These are phyloP conservation scores for Neltuma alba DNA, from an alignment of 306 rosid species.

Conservation along the genomic window DNA sequence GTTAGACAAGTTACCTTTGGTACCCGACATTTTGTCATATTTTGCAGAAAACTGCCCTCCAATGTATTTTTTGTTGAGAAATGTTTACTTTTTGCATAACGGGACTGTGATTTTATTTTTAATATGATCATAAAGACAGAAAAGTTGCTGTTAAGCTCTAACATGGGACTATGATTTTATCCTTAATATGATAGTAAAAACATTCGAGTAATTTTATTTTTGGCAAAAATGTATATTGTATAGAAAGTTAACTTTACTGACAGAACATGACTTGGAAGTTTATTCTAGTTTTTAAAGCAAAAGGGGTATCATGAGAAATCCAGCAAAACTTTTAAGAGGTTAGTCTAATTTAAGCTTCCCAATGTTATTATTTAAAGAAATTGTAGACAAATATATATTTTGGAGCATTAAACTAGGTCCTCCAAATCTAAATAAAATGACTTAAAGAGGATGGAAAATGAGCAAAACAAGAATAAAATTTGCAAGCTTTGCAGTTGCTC, in stretches of 20 bases:
- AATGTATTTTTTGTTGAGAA: not conserved
- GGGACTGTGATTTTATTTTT: not conserved
- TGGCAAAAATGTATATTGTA: not conserved
- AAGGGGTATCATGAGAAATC: not conserved
- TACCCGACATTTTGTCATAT: not conserved
- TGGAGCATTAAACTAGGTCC: not conserved
- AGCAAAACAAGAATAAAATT: not conserved
- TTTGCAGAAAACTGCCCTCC: not conserved
- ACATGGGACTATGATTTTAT: not conserved
- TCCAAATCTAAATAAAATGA: conserved; percentile 5
- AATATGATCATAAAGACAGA: not conserved
- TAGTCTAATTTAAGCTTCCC: not conserved
- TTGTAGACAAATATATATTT: not conserved
- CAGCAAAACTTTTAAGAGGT: not conserved
- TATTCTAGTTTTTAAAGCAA: not conserved
- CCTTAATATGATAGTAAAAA: not conserved
- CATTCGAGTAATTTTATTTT: not conserved
- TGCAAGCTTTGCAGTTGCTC: conserved; percentile 12
- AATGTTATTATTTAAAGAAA: conserved; percentile 2
- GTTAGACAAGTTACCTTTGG: not conserved
- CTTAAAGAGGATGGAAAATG: not conserved
- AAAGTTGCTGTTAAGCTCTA: not conserved
- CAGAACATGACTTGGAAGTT: not conserved
- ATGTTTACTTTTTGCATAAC: not conserved
- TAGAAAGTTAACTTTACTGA: not conserved